Conservation (phyloP, 768 basidiomycete genomes). For the Mycena galericulata region DNA sequence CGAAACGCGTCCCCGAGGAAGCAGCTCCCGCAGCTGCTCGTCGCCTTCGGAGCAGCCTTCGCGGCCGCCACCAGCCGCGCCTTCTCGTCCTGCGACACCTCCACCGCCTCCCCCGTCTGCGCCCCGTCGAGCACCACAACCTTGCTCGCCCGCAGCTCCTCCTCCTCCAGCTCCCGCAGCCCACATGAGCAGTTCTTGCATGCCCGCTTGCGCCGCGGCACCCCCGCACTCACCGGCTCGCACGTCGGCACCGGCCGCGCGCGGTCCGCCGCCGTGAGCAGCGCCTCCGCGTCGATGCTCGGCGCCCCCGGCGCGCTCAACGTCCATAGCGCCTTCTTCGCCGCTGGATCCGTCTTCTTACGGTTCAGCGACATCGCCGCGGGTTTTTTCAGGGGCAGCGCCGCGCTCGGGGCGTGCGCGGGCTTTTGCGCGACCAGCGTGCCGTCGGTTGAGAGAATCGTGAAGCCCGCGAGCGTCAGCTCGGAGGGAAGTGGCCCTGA, state of each 20-base stretch:
- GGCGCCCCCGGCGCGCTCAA: slow-evolving; percentile 77
- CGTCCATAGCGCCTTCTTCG: slow-evolving; percentile 92
- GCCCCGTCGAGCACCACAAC: slow-evolving; percentile 78
- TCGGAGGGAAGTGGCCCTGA: slow-evolving; percentile 61
- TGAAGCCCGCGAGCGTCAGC: slow-evolving; percentile 76
- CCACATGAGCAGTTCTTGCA: slow-evolving; percentile 98
- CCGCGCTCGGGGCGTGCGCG: slow-evolving; percentile 52
- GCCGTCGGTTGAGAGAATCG: slow-evolving; percentile 59
- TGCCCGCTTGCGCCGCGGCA: slow-evolving; percentile 85
- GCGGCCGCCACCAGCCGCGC: slow-evolving; percentile 75
- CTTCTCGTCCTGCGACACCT: slow-evolving; percentile 69
- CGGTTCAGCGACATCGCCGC: slow-evolving; percentile 65
- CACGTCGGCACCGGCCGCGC: slow-evolving; percentile 82
- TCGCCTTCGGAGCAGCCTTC: slow-evolving; percentile 83
- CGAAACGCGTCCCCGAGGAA: slow-evolving; percentile 98
- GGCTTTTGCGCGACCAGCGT: slow-evolving; percentile 81
- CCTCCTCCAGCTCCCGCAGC: slow-evolving; percentile 92
- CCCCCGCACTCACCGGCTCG: slow-evolving; percentile 67
- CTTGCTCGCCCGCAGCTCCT: slow-evolving; percentile 72
- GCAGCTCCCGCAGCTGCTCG: slow-evolving; percentile 97
- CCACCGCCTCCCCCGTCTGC: slow-evolving; percentile 68
- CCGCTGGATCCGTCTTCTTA: slow-evolving; percentile 69
- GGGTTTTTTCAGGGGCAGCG: slow-evolving; percentile 60
- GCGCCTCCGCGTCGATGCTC: slow-evolving; percentile 83
- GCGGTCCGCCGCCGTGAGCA: slow-evolving; percentile 88